Percentiles rank a stretch among this genome's conserved stretches.
Conservation (phyloP, 225 moss, liverwort and hornwort species). For the Climacium dendroides region DNA sequence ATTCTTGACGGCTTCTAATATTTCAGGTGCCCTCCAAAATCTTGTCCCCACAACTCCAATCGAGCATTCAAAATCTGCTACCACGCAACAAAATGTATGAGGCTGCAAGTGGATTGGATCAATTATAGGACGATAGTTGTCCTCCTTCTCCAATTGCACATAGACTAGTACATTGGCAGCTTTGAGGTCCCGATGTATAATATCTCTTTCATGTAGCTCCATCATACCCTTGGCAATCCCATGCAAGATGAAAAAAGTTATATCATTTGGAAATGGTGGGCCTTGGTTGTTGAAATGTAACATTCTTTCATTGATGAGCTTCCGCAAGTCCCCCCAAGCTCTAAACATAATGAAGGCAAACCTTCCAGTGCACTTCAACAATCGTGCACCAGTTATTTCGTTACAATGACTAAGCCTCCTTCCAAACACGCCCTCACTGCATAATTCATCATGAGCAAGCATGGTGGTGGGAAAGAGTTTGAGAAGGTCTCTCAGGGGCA, state of each 20-base stretch:
- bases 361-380: not conserved
- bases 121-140: too few relatives aligned
- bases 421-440: accelerated
- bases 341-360: not conserved
- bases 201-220: not conserved
- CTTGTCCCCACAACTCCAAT: not conserved
- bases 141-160: too few relatives aligned
- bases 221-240: not conserved
- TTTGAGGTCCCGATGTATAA: not conserved
- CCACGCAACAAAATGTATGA: accelerated
- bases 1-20: not conserved
- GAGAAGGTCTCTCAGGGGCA: not conserved
- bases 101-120: not conserved
- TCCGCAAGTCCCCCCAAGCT: not conserved
- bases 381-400: accelerated
- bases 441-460: not conserved
- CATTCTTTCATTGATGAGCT: not conserved
- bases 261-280: not conserved
- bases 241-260: too few relatives aligned
- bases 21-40: not conserved
- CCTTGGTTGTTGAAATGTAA: not conserved
- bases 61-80: not conserved
- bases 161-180: not conserved
- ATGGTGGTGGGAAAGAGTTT: not conserved
- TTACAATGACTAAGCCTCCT: accelerated